Evolutionary conservation across 306 rosid genomes (phyloP).

Genomic region (Ormosia semicastrata): DNA sequence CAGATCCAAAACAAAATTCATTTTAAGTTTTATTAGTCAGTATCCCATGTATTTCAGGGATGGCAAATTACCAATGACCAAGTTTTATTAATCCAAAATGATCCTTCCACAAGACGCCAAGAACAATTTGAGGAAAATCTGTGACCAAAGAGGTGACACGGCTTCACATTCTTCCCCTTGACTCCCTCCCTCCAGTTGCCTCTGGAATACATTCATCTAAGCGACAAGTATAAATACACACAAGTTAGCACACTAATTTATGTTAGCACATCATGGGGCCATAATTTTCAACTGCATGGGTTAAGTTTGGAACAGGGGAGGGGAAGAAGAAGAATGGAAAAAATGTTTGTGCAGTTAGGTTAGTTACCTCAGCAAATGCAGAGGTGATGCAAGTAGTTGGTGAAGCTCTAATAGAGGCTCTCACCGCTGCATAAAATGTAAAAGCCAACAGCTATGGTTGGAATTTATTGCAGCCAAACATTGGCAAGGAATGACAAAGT

Average conservation of each 20-base stretch:
- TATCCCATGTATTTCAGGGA: not conserved
- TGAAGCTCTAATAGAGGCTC: constrained; percentile 46
- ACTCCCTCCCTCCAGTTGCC: not conserved
- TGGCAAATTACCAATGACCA: not conserved
- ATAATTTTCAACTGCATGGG: not conserved
- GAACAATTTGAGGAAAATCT: not conserved
- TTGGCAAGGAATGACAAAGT: not conserved
- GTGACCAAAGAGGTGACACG: not conserved
- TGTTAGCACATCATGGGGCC: not conserved
- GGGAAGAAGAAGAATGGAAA: not conserved
- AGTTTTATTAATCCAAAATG: not conserved
- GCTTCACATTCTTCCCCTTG: constrained; percentile 3
- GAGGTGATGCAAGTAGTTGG: constrained; percentile 38
- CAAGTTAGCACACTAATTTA: not conserved
- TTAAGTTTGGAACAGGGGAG: not conserved
- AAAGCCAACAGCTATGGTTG: constrained; percentile 44
- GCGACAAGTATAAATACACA: not conserved
- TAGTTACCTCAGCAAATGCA: constrained; percentile 64
- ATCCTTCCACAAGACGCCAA: too few species aligned
- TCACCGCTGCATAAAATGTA: constrained; percentile 49
- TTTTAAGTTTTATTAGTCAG: not conserved
- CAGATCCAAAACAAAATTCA: not conserved
- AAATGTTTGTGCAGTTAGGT: constrained; percentile 37
- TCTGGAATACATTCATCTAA: constrained; percentile 1
- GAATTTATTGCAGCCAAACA: constrained; percentile 30